Conservation (phyloP, 768 basidiomycete species). For the Podaxis mareebaensis region DNA sequence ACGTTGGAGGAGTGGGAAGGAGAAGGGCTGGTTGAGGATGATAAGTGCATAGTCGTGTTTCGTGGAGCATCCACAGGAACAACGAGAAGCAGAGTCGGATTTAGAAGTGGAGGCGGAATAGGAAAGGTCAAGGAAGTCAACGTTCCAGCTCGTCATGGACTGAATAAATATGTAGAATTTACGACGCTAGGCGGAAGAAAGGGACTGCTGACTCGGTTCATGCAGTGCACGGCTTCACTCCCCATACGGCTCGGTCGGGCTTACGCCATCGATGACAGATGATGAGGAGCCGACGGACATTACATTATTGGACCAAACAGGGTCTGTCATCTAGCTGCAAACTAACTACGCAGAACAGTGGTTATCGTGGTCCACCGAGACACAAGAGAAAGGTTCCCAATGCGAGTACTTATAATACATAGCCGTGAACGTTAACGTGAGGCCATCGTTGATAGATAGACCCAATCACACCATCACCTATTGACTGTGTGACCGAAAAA, state of each 20-base stretch:
- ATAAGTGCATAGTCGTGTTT: conserved; percentile 57
- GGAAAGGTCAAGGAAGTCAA: conserved; percentile 37
- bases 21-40: conserved; percentile 90
- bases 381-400: neutral
- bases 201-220: neutral
- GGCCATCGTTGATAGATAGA: no score
- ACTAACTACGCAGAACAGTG: neutral
- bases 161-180: neutral
- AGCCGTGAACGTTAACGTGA: neutral
- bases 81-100: neutral
- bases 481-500: neutral
- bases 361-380: neutral
- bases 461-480: no score
- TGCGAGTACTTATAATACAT: neutral
- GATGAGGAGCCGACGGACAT: neutral
- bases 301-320: neutral
- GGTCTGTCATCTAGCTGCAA: neutral
- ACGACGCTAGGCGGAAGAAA: neutral
- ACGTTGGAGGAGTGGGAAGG: conserved; percentile 54
- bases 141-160: conserved; percentile 38
- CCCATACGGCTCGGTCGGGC: neutral
- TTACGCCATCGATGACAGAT: neutral
- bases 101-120: neutral
- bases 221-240: neutral
- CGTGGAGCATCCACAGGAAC: conserved; percentile 9